These are phyloP conservation scores for Diutina catenulata DNA, from an alignment of 1,139 yeast genomes.

Conservation along the genomic window DNA sequence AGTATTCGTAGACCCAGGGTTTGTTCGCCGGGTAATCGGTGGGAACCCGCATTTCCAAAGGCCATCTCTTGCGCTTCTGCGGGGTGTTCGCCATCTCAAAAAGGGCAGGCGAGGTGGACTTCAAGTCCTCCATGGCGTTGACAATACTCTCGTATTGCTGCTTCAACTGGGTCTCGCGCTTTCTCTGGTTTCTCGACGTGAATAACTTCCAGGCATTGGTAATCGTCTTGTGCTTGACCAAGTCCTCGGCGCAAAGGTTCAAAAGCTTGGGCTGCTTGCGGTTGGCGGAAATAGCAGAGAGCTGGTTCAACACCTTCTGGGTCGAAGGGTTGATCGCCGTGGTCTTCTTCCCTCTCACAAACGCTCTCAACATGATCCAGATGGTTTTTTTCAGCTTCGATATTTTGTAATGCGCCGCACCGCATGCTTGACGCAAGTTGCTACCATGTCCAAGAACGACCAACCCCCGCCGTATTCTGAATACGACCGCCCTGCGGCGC, in stretches of 20 bases:
- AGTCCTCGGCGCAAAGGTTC: slow-evolving; percentile 69
- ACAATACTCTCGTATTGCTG: slow-evolving; percentile 57
- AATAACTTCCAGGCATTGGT: slow-evolving; percentile 72
- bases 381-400: neutral
- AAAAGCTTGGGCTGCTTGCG: slow-evolving; percentile 79
- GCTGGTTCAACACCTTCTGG: slow-evolving; percentile 58
- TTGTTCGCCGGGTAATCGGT: slow-evolving; percentile 83
- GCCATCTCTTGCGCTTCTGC: slow-evolving; percentile 41
- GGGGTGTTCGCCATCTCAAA: slow-evolving; percentile 38
- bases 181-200: slow-evolving; percentile 36
- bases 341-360: slow-evolving; percentile 11
- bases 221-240: slow-evolving; percentile 74
- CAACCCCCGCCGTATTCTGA: too few species aligned
- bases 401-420: too few species aligned
- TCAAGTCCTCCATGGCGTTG: slow-evolving; percentile 67
- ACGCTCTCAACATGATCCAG: neutral
- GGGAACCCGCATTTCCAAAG: slow-evolving; percentile 76
- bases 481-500: too few species aligned
- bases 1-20: slow-evolving; percentile 65
- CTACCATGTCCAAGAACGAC: too few species aligned
- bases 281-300: slow-evolving; percentile 77
- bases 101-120: slow-evolving; percentile 33
- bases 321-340: slow-evolving; percentile 42
- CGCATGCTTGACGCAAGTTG: too few species aligned
- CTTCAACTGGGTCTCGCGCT: slow-evolving; percentile 35